Evolutionary conservation across 306 rosid genomes (phyloP), one percentile per base, ranked within the genome.

Genomic region (Trichosanthes truncata): DNA sequence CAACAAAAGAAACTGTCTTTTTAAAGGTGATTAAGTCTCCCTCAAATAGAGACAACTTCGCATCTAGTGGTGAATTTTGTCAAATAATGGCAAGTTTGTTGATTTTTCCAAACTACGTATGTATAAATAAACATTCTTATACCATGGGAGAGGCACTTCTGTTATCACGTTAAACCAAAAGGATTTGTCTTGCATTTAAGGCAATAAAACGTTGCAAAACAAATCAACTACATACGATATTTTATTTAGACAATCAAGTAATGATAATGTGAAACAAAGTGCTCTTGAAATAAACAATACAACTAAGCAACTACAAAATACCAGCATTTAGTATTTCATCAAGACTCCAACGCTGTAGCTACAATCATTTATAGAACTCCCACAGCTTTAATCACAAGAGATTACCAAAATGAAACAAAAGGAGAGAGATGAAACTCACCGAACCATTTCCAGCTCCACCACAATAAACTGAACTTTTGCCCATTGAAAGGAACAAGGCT

Each of bases 401-500:
- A 69, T 41, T 14, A 72, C 38, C 45, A 43, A 21, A 45, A 13
- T 45, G 14, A 14, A 72, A 45, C 35, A 48, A 73, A 73, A 73
- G 60, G 25, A 49, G 61, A 72, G 40, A 8, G 26, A 29, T 23
- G 67, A 25, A 86, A 86, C 98, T 92, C 80, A 94, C 97, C n/a
- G 97, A 91, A 83, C 98, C 97, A 87, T 86, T 93, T 86, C 97
- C 98, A n/a, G 92, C 83, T 76, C 84, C 87, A 43, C 98, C 98
- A 82, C 97, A 95, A 81, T 87, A 86, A 66, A 95, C 85, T 67
- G 90, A 82, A 86, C 87, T 89, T 90, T 88, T 91, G 31, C 98
- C 98, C 97, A 92, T 95, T 10, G 96, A 85, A 76, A 81, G 85
- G 66, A 95, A 89, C 52, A 92, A 33, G 33, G 97, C 78, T 68